A percentile compares a stretch with the other conserved stretches of the same genome.
These are phyloP conservation scores for Lactifluus volemus DNA, from an alignment of 768 basidiomycete genomes.

Conservation along the genomic window DNA sequence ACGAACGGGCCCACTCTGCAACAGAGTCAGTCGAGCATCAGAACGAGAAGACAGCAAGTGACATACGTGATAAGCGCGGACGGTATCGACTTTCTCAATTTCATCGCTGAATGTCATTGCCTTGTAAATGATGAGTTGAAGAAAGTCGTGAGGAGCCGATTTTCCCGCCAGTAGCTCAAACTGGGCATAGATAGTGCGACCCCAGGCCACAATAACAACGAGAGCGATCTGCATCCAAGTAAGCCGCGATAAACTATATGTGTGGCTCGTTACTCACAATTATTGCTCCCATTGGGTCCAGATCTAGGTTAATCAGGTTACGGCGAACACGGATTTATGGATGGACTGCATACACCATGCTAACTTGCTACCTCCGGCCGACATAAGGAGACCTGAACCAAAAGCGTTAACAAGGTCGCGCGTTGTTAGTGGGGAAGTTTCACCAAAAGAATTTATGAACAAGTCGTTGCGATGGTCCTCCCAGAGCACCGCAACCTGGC, in stretches of 20 bases:
- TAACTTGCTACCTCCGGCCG: conserved; percentile 70
- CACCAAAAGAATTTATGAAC: conserved; percentile 75
- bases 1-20: conserved; percentile 64
- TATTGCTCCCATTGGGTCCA: conserved; percentile 73
- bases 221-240: conserved; percentile 50
- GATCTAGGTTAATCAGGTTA: conserved; percentile 31
- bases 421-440: conserved; percentile 15
- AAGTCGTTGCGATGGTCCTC: conserved; percentile 94
- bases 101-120: conserved; percentile 79
- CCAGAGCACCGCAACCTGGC: conserved; percentile 93
- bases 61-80: conserved; percentile 84
- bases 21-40: neutral
- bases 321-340: neutral
- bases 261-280: conserved; percentile 40
- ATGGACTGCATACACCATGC: conserved; percentile 56
- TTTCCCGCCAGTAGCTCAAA: conserved; percentile 87
- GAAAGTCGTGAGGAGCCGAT: conserved; percentile 84
- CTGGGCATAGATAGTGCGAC: conserved; percentile 63
- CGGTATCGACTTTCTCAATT: conserved; percentile 84
- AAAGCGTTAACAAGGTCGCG: neutral
- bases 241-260: conserved; percentile 1
- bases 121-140: conserved; percentile 90
- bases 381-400: conserved; percentile 66
- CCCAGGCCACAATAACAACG: conserved; percentile 78
- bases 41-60: neutral